phyloP scores from a whole-genome alignment of 1,284 basidiomycete species.

The Austropuccinia psidii region DNA sequence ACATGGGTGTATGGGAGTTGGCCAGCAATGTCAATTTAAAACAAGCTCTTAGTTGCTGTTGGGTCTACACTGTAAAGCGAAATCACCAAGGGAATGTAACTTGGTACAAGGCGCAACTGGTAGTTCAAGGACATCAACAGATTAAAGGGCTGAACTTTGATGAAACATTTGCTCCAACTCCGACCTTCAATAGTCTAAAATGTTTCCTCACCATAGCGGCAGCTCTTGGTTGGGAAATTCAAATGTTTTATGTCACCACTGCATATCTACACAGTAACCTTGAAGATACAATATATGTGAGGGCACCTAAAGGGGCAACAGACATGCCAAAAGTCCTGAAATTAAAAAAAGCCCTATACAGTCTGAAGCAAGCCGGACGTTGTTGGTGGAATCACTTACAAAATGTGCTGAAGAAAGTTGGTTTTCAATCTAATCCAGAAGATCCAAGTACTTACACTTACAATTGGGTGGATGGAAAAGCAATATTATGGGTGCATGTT shows the following conservation, averaged over 20 bases:
- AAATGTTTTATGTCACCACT: not conserved
- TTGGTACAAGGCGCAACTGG: constrained; percentile 2
- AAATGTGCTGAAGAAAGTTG: not conserved
- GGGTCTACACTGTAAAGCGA: not conserved
- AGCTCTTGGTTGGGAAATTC: not conserved
- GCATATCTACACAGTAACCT: not conserved
- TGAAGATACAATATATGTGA: not conserved
- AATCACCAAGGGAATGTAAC: constrained; percentile 8
- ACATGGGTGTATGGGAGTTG: too few species aligned
- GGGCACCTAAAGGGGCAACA: not conserved
- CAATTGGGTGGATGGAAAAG: not conserved
- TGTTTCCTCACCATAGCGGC: not conserved
- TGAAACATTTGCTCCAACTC: not conserved
- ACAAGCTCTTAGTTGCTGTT: not conserved
- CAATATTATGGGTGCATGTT: not conserved
- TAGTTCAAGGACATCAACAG: not conserved
- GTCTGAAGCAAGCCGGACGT: not conserved
- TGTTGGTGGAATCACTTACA: constrained; percentile 1
- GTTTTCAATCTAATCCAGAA: not conserved
- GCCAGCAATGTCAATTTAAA: too few species aligned
- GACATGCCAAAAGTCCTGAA: not conserved
- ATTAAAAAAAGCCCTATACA: not conserved
- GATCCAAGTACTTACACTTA: not conserved
- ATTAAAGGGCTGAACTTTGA: not conserved
- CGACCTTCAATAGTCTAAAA: too few species aligned